These are phyloP conservation scores for Orbilia quercus DNA, from an alignment of 2,329 filamentous ascomycete species.

Conservation along the genomic window DNA sequence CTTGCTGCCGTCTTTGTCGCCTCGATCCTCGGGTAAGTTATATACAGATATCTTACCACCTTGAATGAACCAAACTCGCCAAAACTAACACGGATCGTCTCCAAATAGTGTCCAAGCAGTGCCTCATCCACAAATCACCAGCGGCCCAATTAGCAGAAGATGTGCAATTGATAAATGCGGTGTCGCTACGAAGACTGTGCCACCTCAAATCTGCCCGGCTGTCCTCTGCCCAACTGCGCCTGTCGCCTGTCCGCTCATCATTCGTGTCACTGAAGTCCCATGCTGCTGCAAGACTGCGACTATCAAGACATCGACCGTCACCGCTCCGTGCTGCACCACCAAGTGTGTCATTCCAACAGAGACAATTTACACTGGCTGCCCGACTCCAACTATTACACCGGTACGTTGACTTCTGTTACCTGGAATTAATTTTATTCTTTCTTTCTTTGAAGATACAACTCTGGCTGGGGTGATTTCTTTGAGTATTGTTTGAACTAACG, in stretches of 20 bases:
- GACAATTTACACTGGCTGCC: constrained; percentile 42
- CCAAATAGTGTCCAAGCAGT: constrained; percentile 40
- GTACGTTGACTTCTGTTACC: constrained; percentile 10
- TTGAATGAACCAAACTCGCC: no score
- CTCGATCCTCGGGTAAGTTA: constrained; percentile 33
- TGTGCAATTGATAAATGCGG: constrained; percentile 23
- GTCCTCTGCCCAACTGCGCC: constrained; percentile 20
- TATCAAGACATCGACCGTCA: constrained; percentile 24
- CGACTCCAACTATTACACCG: constrained; percentile 24
- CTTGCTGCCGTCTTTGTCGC: constrained; percentile 34
- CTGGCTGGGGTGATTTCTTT: no score
- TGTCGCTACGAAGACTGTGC: constrained; percentile 13
- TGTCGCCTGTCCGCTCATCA: constrained; percentile 38
- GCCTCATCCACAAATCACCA: constrained; percentile 39
- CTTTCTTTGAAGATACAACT: no score
- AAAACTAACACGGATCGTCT: no score
- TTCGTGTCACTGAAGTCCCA: constrained; percentile 26
- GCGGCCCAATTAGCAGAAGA: constrained; percentile 4
- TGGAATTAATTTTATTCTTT: no score
- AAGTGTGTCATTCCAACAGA: constrained; percentile 39
- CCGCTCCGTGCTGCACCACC: constrained; percentile 42
- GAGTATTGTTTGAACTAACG: neutral
- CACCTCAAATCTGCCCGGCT: constrained; percentile 27
- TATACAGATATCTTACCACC: neutral
- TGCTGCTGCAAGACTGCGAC: constrained; percentile 36